Conservation (phyloP, 768 basidiomycete genomes). For the Mycena indigotica region DNA sequence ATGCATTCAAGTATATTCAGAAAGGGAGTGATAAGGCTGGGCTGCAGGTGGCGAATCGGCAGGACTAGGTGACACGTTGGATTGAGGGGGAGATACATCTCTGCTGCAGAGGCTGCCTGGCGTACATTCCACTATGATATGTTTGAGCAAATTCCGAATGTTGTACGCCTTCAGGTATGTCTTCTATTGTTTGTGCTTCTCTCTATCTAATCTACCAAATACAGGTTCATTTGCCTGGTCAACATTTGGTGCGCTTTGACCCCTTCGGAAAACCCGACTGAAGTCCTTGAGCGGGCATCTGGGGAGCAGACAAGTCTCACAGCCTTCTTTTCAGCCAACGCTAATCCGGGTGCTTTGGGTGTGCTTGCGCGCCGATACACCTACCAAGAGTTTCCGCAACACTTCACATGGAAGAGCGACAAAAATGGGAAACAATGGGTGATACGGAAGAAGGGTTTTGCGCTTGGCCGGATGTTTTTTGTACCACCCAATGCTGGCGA, state of each 20-base stretch:
- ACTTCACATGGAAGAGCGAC: constrained; percentile 29
- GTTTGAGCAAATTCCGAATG: constrained; percentile 32
- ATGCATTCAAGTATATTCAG: not conserved
- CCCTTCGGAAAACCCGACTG: constrained; percentile 25
- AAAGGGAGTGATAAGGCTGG: not conserved
- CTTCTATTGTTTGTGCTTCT: constrained; percentile 40
- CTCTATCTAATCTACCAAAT: too few species aligned
- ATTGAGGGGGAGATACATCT: not conserved
- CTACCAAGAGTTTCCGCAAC: constrained; percentile 37
- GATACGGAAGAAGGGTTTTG: constrained; percentile 15
- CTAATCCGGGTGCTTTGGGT: constrained; percentile 16
- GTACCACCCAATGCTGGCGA: constrained; percentile 33
- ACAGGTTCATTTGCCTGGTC: constrained; percentile 37
- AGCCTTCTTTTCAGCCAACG: constrained; percentile 34
- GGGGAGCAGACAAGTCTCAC: constrained; percentile 28
- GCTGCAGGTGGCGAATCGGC: not conserved
- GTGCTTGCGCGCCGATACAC: constrained; percentile 19
- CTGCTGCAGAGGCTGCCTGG: not conserved
- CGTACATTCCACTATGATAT: constrained; percentile 27
- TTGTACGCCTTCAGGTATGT: constrained; percentile 29
- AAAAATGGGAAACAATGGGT: constrained; percentile 1
- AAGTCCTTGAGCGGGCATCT: constrained; percentile 15
- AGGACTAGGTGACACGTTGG: constrained; percentile 36
- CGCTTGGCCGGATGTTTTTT: constrained; percentile 36
- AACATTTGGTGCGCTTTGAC: constrained; percentile 35